Conservation (phyloP, 2,329 filamentous ascomycete species). For the Sarocladiaceae sp. region DNA sequence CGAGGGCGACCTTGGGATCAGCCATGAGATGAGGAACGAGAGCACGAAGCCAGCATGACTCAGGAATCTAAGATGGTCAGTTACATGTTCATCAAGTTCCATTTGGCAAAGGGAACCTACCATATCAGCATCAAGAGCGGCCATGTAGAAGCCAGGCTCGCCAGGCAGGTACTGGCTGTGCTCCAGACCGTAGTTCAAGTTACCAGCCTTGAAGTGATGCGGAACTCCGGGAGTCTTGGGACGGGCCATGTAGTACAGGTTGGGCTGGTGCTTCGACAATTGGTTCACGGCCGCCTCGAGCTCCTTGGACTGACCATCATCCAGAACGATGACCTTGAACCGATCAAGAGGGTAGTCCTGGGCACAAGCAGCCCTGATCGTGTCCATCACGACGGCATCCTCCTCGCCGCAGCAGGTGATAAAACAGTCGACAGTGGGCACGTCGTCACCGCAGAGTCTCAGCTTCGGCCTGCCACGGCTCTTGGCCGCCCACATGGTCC, state of each 20-base stretch:
- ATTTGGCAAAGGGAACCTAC: conserved; percentile 18
- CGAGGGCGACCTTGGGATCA: conserved; percentile 50
- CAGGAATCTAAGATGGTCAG: conserved; percentile 43
- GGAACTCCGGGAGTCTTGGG: conserved; percentile 40
- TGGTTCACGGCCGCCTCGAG: conserved; percentile 34
- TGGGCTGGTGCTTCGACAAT: conserved; percentile 34
- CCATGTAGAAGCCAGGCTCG: conserved; percentile 51
- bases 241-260: conserved; percentile 47
- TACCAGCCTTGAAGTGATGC: conserved; percentile 58
- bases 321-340: conserved; percentile 49
- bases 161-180: conserved; percentile 43
- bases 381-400: conserved; percentile 49
- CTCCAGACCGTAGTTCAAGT: conserved; percentile 54
- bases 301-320: conserved; percentile 43
- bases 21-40: conserved; percentile 53
- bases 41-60: conserved; percentile 52
- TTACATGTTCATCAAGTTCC: background rate
- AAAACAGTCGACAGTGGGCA: conserved; percentile 50
- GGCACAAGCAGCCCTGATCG: conserved; percentile 46
- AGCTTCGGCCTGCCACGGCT: conserved; percentile 47
- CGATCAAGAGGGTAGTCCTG: conserved; percentile 47
- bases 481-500: conserved; percentile 52
- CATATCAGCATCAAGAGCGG: conserved; percentile 63
- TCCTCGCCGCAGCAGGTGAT: conserved; percentile 54
- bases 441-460: conserved; percentile 39